A percentile compares a stretch with the other conserved stretches of the same genome.
Evolutionary conservation across 352 stramenopile genomes (phyloP).

Genomic region (Globisporangium takayamanum): DNA sequence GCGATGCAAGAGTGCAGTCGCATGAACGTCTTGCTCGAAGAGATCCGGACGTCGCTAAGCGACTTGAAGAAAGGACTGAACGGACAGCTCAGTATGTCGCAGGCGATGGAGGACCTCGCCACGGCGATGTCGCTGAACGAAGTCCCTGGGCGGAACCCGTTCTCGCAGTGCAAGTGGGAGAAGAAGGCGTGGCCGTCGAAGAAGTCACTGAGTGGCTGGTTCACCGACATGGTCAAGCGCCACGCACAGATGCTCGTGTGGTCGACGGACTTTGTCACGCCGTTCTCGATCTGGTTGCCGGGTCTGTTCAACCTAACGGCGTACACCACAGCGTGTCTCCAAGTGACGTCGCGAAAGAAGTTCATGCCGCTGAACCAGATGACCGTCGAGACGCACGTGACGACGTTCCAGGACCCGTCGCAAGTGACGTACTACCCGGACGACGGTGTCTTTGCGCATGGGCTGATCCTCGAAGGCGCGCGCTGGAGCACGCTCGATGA

Average conservation of each 20-base stretch:
- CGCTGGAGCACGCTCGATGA: constrained; percentile 89
- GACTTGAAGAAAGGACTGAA: constrained; percentile 96
- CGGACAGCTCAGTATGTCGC: constrained; percentile 94
- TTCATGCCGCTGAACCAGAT: constrained; percentile 93
- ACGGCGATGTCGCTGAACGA: constrained; percentile 91
- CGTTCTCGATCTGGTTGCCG: constrained; percentile 93
- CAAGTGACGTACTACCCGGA: constrained; percentile 77
- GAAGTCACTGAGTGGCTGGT: constrained; percentile 90
- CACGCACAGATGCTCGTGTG: constrained; percentile 87
- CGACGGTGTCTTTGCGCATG: constrained; percentile 93
- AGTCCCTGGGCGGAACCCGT: constrained; percentile 92
- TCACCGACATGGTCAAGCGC: constrained; percentile 90
- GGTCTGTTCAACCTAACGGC: constrained; percentile 95
- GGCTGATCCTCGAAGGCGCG: constrained; percentile 95
- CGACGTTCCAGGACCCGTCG: constrained; percentile 87
- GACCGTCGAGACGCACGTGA: constrained; percentile 95
- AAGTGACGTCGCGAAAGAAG: constrained; percentile 91
- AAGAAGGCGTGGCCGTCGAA: constrained; percentile 94
- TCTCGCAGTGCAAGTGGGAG: constrained; percentile 94
- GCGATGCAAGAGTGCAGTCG: constrained; percentile 92
- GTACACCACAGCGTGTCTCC: constrained; percentile 94
- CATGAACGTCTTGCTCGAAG: constrained; percentile 92
- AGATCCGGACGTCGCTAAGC: constrained; percentile 87
- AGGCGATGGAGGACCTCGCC: constrained; percentile 92
- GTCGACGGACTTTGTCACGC: constrained; percentile 89